Evolutionary conservation across 768 basidiomycete genomes (phyloP).

Genomic region (Boletus pseudo-olivaceus): DNA sequence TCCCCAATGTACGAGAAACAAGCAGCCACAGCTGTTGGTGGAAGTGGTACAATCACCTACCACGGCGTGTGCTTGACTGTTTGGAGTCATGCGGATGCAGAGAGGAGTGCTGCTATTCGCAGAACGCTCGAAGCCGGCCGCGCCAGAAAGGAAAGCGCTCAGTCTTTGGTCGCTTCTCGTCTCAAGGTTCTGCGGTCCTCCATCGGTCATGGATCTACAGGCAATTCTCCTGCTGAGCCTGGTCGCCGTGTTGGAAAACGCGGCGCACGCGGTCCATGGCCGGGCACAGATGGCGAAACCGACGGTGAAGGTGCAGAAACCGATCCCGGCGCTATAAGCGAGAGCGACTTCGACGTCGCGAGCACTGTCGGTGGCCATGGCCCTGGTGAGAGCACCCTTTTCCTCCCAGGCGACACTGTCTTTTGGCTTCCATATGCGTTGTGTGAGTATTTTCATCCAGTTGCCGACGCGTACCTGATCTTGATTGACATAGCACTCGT

Average conservation of each 20-base stretch:
- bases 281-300: conserved; percentile 62
- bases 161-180: conserved; percentile 65
- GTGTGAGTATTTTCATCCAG: conserved; percentile 48
- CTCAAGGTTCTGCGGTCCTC: conserved; percentile 63
- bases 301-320: conserved; percentile 71
- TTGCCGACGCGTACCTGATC: conserved; percentile 7
- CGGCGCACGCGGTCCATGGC: conserved; percentile 68
- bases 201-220: conserved; percentile 37
- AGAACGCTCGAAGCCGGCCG: conserved; percentile 77
- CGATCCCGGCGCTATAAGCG: conserved; percentile 71
- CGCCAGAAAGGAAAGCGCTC: conserved; percentile 75
- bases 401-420: conserved; percentile 84
- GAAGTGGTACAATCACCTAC: conserved; percentile 54
- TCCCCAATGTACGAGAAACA: conserved; percentile 34
- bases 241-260: conserved; percentile 57
- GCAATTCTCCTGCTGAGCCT: conserved; percentile 48
- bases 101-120: conserved; percentile 80
- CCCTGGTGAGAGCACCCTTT: conserved; percentile 84
- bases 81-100: conserved; percentile 92
- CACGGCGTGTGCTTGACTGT: conserved; percentile 92
- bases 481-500: conserved; percentile 59
- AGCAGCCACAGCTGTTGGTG: conserved; percentile 33
- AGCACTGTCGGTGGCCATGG: conserved; percentile 73
- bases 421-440: conserved; percentile 95
- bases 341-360: conserved; percentile 82